These are phyloP conservation scores for Buxus sempervirens DNA, from an alignment of 164 flowering plant genomes.

Conservation along the genomic window DNA sequence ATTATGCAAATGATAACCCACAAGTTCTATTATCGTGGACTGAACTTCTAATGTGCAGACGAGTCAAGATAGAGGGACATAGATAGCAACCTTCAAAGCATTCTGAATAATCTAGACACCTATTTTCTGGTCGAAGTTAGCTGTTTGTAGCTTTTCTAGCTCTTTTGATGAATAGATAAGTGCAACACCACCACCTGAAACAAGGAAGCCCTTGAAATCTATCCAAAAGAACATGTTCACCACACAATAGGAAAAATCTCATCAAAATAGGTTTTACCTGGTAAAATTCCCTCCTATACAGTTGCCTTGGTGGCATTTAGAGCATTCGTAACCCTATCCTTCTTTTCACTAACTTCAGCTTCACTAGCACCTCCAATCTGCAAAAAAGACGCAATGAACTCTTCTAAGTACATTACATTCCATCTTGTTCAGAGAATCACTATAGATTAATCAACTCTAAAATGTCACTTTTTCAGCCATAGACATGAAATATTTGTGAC, in stretches of 20 bases:
- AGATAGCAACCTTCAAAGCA: slow-evolving; percentile 68
- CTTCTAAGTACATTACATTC: not conserved
- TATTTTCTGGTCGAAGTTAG: slow-evolving; percentile 95
- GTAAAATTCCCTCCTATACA: slow-evolving; percentile 92
- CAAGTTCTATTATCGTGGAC: not conserved
- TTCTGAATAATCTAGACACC: slow-evolving; percentile 97
- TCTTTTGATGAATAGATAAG: slow-evolving; percentile 93
- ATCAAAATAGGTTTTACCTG: slow-evolving; percentile 41
- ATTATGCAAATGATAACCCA: not conserved
- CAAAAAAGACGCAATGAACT: slow-evolving; percentile 4
- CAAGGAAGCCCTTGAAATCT: not conserved
- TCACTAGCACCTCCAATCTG: slow-evolving; percentile 99
- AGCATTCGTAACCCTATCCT: slow-evolving; percentile 95
- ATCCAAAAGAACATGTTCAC: not conserved
- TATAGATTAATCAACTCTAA: no score
- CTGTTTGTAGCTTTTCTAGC: slow-evolving; percentile 76
- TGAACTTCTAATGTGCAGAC: not conserved
- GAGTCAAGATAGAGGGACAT: not conserved
- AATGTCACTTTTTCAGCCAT: no score
- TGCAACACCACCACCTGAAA: slow-evolving; percentile 96
- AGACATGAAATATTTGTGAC: no score
- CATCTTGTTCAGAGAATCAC: no score
- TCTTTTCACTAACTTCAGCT: slow-evolving; percentile 91
- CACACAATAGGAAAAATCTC: not conserved
- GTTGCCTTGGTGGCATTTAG: slow-evolving; percentile 96